Base-by-base conservation (phyloP, 768 basidiomycete genomes). In the Crepidotus variabilis region DNA sequence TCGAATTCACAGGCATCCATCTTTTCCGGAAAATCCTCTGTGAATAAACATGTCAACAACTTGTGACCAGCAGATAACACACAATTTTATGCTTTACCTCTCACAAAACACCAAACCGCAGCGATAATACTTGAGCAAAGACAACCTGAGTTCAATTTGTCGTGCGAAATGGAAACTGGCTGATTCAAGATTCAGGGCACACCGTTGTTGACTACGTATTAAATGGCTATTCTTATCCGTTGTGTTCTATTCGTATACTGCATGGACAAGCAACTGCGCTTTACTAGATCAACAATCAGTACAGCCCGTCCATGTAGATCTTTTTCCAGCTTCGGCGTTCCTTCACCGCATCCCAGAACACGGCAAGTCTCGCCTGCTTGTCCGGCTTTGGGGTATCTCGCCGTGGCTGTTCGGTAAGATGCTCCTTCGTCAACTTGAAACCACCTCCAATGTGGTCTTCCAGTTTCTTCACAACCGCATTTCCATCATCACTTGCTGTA, bases 271-370 rank as follows among this genome's bases (percentile, higher is more conserved):
- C n/a, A n/a, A n/a, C n/a, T n/a, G n/a, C 6, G 34, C 34, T 24
- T 39, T 51, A 18, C 22, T 47, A 46, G 45, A 32, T 3, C 20
- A n/a, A 24, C 43, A 10, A 28, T 68, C 66, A 84, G 67, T 75
- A 80, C 52, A 84, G 58, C 3, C 76, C 80, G 14, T 67, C 64
- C 7, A 60, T 76, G 65, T 84, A 88, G 55, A 90, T 80, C 61
- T 78, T 80, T 71, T 84, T 80, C 84, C 88, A 92, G 71, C 89
- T 90, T n/a, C 73, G 68, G 58, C 90, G 69, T 63, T 78, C 76
- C 62, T 78, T 77, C 67, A 90, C 74, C 2, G 74, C 76, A 59
- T 87, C 83, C 90, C 92, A 94, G 67, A 90, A 90, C 32, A 73
- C 77, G 1, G 72, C 79, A n/a, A 93, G 54, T 69, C 86, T 90